Evolutionary conservation across 148 eudicot species (phyloP).

Genomic region (Dysphania ambrosioides): DNA sequence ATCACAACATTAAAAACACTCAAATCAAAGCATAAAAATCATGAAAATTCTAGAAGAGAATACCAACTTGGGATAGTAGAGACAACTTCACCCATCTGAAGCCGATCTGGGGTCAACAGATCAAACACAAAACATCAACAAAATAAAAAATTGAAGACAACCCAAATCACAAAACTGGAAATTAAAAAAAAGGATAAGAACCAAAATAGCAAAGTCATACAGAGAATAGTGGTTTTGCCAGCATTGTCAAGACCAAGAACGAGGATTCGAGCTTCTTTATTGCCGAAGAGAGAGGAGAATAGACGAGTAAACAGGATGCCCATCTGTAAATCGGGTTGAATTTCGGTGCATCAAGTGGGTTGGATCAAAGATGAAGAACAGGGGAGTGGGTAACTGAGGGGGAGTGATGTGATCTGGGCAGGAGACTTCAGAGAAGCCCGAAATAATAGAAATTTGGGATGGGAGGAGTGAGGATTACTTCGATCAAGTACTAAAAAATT

Average conservation of each 20-base stretch:
- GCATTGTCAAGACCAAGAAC: slow-evolving; percentile 99
- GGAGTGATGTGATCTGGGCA: too few species aligned
- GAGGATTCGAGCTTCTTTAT: slow-evolving; percentile 94
- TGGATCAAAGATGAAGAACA: too few species aligned
- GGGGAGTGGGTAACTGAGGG: too few species aligned
- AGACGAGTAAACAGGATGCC: slow-evolving; percentile 75
- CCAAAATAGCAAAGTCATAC: slow-evolving; percentile 39
- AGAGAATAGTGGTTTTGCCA: slow-evolving; percentile 96
- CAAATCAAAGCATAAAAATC: slow-evolving; percentile 6
- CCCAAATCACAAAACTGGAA: slow-evolving; percentile 26
- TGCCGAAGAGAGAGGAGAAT: slow-evolving; percentile 84
- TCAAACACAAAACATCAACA: slow-evolving; percentile 17
- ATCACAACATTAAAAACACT: too few species aligned
- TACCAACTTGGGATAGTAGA: slow-evolving; percentile 95
- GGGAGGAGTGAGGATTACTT: too few species aligned
- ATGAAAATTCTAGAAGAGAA: slow-evolving; percentile 18
- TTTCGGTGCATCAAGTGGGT: slow-evolving; percentile 23
- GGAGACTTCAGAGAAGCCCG: too few species aligned
- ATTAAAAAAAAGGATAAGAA: slow-evolving; percentile 2
- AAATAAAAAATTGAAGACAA: slow-evolving; percentile 11
- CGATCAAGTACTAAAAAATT: too few species aligned
- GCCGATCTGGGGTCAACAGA: slow-evolving; percentile 70
- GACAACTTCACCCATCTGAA: slow-evolving; percentile 99
- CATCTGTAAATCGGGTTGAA: slow-evolving; percentile 35
- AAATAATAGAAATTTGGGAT: too few species aligned